These are phyloP conservation scores for Neofusicoccum sp. DNA, from an alignment of 2,329 filamentous ascomycete genomes.

Conservation along the genomic window DNA sequence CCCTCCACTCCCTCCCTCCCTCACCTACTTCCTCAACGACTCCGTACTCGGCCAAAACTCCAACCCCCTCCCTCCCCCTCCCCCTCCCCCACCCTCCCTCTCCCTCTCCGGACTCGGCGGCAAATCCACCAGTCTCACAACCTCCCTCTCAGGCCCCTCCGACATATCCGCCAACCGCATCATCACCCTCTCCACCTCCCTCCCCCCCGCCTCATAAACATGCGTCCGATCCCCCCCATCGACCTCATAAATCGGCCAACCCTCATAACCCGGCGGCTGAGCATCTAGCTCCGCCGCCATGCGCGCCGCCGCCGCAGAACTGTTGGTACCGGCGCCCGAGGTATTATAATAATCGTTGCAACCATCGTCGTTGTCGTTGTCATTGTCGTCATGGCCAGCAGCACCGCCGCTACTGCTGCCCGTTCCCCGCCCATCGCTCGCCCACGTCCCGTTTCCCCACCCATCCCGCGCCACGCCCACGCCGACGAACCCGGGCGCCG, in stretches of 20 bases:
- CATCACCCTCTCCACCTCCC: not conserved
- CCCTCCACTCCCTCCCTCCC: too few species aligned
- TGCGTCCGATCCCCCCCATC: not conserved
- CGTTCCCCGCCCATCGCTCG: not conserved
- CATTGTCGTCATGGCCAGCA: not conserved
- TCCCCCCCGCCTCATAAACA: slow-evolving; percentile 10
- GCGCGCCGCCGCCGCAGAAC: too few species aligned
- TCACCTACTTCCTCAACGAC: not conserved
- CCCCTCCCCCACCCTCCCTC: not conserved
- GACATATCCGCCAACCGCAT: not conserved
- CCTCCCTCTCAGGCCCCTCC: not conserved
- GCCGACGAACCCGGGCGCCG: not conserved
- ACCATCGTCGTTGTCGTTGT: not conserved
- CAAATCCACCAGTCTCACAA: not conserved
- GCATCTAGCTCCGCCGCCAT: not conserved
- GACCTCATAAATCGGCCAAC: not conserved
- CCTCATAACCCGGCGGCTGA: not conserved
- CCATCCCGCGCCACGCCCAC: not conserved
- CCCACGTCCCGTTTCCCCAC: not conserved
- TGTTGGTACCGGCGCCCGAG: too few species aligned
- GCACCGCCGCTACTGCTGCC: not conserved
- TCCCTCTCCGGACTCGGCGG: slow-evolving; percentile 3
- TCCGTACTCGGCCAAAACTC: not conserved
- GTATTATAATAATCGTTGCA: too few species aligned
- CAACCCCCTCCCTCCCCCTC: not conserved